Base-by-base conservation (phyloP, 495 filamentous ascomycete species). In the Penicillium crystallinum region DNA sequence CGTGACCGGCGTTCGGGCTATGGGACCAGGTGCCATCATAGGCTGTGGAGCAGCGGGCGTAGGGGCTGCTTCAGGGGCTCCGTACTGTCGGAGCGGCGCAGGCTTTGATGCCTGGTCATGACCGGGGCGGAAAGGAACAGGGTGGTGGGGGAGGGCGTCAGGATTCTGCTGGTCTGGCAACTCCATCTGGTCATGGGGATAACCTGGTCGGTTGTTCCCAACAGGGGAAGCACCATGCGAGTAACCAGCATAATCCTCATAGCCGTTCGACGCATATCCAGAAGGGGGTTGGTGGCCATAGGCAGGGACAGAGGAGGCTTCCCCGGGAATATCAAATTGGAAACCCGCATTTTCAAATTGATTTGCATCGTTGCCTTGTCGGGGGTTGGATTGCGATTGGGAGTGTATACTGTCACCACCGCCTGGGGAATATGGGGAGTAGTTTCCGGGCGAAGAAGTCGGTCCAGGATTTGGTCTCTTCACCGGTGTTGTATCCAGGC, bases 121-220 rank as follows among this genome's bases (percentile, higher is more conserved):
- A 12, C 91, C 93, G 3, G 88, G 82, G 17, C 91, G 81, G 42
- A 95, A 81, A 10, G 93, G 93, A 5, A 77, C 73, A 9, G 92
- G 90, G 63, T 96, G 93, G 27, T 81, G 77, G 14, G 90, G 70
- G 3, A 95, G 74, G n/a, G 73, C 73, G 64, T 90, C 86, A 2
- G 79, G 76, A 46, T 80, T 75, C 56, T 70, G 73, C 49, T 59
- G 72, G 57, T 60, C 64, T 48, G 53, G 42, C 12, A 44, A n/a
- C 8, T 38, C 58, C 3, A 52, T 43, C 25, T 48, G 59, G 19
- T 59, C 57, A 34, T 58, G 52, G n/a, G 46, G 34, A 45, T 56
- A 57, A 12, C 36, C 57, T 12, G 58, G 50, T 27, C 66, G 63
- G 34, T 63, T 65, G 12, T 46, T 35, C 10, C 60, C 58, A 33